Conservation (phyloP, 2,329 filamentous ascomycete genomes). For the Mycosphaerelloides madeirae region DNA sequence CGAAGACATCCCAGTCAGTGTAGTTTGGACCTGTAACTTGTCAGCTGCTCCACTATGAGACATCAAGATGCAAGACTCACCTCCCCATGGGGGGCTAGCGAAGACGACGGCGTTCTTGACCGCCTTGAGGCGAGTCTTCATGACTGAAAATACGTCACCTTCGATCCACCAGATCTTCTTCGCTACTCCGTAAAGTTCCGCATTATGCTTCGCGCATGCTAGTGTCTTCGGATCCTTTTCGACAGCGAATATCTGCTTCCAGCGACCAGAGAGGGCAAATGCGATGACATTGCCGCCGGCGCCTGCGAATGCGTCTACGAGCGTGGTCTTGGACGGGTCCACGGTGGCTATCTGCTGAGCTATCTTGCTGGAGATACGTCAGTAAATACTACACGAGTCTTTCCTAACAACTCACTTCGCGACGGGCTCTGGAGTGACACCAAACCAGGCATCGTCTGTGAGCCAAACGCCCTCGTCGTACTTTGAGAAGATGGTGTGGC, state of each 20-base stretch:
- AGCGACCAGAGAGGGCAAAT: constrained; percentile 76
- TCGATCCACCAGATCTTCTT: constrained; percentile 79
- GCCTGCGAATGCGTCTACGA: constrained; percentile 88
- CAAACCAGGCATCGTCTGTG: constrained; percentile 94
- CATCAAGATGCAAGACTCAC: constrained; percentile 38
- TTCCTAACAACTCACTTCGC: constrained; percentile 59
- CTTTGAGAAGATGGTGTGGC: constrained; percentile 77
- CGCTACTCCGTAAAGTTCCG: constrained; percentile 73
- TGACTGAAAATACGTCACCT: constrained; percentile 76
- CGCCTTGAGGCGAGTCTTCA: constrained; percentile 51
- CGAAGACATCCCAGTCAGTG: constrained; percentile 65
- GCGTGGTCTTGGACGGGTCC: constrained; percentile 53
- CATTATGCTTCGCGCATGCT: constrained; percentile 89
- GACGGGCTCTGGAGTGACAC: constrained; percentile 88
- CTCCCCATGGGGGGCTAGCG: constrained; percentile 70
- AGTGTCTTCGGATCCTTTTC: constrained; percentile 78
- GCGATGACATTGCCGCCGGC: constrained; percentile 92
- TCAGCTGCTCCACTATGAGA: constrained; percentile 9
- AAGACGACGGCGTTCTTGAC: constrained; percentile 58
- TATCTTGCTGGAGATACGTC: constrained; percentile 56
- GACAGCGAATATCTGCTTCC: constrained; percentile 80
- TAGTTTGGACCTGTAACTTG: constrained; percentile 56
- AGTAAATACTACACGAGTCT: neutral
- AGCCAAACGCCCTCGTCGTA: constrained; percentile 87
- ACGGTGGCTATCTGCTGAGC: constrained; percentile 63